phyloP scores from a whole-genome alignment of 139 green algal genomes.

The Coelastrella sp. region DNA sequence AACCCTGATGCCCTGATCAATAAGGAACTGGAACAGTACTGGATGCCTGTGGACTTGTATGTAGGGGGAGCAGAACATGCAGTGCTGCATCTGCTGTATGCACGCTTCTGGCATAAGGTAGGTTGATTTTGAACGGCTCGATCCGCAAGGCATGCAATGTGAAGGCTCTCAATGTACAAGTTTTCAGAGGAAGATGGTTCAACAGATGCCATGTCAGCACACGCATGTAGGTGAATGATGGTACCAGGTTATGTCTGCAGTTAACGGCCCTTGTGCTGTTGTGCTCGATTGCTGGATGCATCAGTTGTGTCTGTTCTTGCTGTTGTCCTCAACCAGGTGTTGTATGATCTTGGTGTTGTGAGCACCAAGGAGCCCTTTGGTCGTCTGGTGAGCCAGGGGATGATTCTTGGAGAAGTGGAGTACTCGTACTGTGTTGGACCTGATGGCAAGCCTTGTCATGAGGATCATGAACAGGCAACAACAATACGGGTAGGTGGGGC shows the following conservation, averaged over 20 bases:
- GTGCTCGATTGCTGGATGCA: too few species aligned
- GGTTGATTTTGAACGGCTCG: too few species aligned
- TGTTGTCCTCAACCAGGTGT: too few species aligned
- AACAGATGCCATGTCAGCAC: too few species aligned
- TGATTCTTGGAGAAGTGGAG: slow-evolving; percentile 98
- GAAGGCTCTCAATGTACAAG: too few species aligned
- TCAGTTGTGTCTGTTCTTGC: too few species aligned
- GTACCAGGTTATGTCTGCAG: too few species aligned
- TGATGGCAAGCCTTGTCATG: slow-evolving; percentile 61
- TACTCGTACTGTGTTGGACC: slow-evolving; percentile 76
- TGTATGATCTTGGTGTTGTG: slow-evolving; percentile 96
- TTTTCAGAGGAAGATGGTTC: too few species aligned
- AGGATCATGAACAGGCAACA: slow-evolving; percentile 47
- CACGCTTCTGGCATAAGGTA: slow-evolving; percentile 98
- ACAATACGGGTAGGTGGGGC: not conserved
- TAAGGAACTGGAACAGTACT: slow-evolving; percentile 90
- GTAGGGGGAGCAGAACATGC: slow-evolving; percentile 99
- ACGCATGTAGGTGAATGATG: too few species aligned
- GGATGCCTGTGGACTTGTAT: slow-evolving; percentile 99
- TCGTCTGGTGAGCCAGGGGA: slow-evolving; percentile 95
- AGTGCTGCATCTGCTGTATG: slow-evolving; percentile 98
- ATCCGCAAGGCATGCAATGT: too few species aligned
- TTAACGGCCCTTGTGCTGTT: too few species aligned
- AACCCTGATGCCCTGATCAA: slow-evolving; percentile 84
- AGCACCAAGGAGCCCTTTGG: slow-evolving; percentile 95